Evolutionary conservation across 176 grass and related monocot genomes (phyloP).

Genomic region (Zizania latifolia): DNA sequence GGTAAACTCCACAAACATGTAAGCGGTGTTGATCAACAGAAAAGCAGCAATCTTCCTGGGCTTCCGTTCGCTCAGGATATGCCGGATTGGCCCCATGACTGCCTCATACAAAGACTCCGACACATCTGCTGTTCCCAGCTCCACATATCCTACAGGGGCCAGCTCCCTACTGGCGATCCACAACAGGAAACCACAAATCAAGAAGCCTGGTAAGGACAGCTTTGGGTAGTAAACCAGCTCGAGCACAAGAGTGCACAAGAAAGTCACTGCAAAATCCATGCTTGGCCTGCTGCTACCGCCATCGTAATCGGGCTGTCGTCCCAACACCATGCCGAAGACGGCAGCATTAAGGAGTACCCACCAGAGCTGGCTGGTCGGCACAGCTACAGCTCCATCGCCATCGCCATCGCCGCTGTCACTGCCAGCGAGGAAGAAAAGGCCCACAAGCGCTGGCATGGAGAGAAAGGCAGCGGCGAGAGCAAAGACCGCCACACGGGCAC

Average conservation of each 20-base stretch:
- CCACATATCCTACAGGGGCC: slow-evolving; percentile 34
- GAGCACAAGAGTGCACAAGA: slow-evolving; percentile 72
- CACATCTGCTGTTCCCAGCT: slow-evolving; percentile 50
- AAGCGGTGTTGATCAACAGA: slow-evolving; percentile 77
- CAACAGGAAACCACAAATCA: slow-evolving; percentile 66
- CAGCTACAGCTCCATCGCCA: no score
- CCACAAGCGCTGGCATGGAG: slow-evolving; percentile 44
- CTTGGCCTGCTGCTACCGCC: slow-evolving; percentile 32
- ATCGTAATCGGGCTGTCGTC: slow-evolving; percentile 43
- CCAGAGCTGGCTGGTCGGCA: slow-evolving; percentile 35
- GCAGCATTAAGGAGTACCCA: slow-evolving; percentile 67
- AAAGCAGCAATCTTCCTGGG: slow-evolving; percentile 87
- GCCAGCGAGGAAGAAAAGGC: slow-evolving; percentile 37
- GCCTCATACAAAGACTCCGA: slow-evolving; percentile 52
- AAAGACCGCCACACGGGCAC: slow-evolving; percentile 48
- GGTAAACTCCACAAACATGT: slow-evolving; percentile 92
- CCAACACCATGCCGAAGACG: slow-evolving; percentile 68
- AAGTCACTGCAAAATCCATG: slow-evolving; percentile 62
- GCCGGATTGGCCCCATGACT: slow-evolving; percentile 62
- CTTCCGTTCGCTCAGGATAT: slow-evolving; percentile 80
- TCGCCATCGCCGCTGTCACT: neutral
- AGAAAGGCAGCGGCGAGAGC: slow-evolving; percentile 53
- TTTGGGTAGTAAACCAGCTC: slow-evolving; percentile 92
- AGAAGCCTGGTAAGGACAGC: slow-evolving; percentile 61
- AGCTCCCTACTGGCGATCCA: slow-evolving; percentile 71